Base-by-base conservation (phyloP, 176 grass and related monocot genomes). In the Cenchrus purpureus region DNA sequence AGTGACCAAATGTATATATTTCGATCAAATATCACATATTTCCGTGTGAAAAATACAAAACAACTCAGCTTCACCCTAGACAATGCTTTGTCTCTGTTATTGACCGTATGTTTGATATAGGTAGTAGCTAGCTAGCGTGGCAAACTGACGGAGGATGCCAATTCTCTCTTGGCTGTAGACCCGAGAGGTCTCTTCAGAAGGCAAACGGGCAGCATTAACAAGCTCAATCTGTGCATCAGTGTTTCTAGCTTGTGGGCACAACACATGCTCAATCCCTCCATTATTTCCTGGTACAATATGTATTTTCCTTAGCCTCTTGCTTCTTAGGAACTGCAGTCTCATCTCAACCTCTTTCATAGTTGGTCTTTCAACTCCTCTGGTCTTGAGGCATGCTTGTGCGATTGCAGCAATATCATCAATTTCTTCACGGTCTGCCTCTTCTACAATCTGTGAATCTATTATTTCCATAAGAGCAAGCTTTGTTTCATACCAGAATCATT, bases 281-380 rank as follows among this genome's bases (percentile, higher is more conserved):
- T 63, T 20, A 5, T 10, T 60, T 84, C 7, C 22, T 9, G 13
- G 22, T 4, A 73, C 15, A 51, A 4, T 7, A 7, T 31, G 68
- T 11, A 5, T 14, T 29, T 58, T 78, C 59, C 51, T 63, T 51
- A 73, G 13, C 20, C 81, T 71, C 14, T 2, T 81, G 57, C 84
- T 76, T 76, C 29, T 84, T 0, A 88, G 49, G 17, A 87, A 28
- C 1, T 87, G 85, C 50, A 91, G 9, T 45, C 76, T 85, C 80
- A 89, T 89, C 3, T 81, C 84, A 15, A 92, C 80, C 61, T 92
- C 83, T 72, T 92, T 91, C 85, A 91, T 88, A 3, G 31, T 88
- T 12, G 85, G 85, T 11, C 81, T 83, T 0, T 91, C 68, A 60
- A 16, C 44, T n/a, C 86, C 83, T 87, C 17, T 86, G 3, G 14